These are phyloP conservation scores for Podospora tetraspora DNA, from an alignment of 495 filamentous ascomycete genomes.

Conservation along the genomic window DNA sequence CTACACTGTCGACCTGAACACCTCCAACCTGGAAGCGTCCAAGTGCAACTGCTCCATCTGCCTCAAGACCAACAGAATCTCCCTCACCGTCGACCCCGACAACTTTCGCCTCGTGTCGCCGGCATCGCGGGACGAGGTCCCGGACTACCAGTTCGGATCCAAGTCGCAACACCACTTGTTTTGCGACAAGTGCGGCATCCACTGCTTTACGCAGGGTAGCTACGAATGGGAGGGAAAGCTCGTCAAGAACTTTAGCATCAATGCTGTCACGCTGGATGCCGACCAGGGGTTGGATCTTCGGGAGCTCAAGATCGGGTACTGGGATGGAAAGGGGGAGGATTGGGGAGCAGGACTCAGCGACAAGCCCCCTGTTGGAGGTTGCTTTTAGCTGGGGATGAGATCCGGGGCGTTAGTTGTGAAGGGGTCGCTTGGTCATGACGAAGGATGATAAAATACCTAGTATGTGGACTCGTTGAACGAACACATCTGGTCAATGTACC, in stretches of 20 bases:
- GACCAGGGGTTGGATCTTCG: constrained; percentile 7
- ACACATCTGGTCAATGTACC: too few relatives aligned
- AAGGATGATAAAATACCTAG: too few relatives aligned
- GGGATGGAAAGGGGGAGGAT: constrained; percentile 8
- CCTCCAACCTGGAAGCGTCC: not conserved
- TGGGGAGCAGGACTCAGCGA: not conserved
- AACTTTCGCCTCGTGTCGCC: constrained; percentile 4
- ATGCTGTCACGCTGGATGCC: constrained; percentile 11
- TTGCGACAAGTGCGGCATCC: constrained; percentile 9
- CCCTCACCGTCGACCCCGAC: not conserved
- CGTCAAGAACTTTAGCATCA: not conserved
- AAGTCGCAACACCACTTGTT: constrained; percentile 6
- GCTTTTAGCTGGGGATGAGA: not conserved
- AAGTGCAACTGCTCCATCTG: constrained; percentile 16
- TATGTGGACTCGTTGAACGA: not conserved
- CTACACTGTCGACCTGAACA: constrained; percentile 6
- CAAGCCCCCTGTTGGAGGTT: constrained; percentile 1
- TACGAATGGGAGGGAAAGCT: constrained; percentile 9
- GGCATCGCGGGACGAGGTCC: not conserved
- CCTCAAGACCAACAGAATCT: constrained; percentile 10
- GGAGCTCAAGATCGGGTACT: constrained; percentile 7
- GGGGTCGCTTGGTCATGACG: not conserved
- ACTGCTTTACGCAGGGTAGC: not conserved
- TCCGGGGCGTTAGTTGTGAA: not conserved
- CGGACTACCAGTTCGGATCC: constrained; percentile 6